A percentile compares a stretch with the other conserved stretches of the same genome.
Conservation (phyloP, 495 filamentous ascomycete genomes). For the Alectoria sarmentosa region DNA sequence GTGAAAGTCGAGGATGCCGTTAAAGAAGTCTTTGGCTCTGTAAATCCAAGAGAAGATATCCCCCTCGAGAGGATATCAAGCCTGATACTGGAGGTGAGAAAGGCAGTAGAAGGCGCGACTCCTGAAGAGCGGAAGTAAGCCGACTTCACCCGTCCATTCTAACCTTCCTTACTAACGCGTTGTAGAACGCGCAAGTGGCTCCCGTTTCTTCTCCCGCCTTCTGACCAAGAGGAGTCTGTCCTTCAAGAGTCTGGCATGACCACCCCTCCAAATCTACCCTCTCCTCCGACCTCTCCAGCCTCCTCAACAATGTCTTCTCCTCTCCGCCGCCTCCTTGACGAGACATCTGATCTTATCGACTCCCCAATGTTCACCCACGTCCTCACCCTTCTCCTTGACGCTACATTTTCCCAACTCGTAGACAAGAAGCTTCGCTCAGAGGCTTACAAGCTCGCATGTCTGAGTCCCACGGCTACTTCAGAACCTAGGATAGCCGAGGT, state of each 20-base stretch:
- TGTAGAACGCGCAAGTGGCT: conserved; percentile 60
- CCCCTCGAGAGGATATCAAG: conserved; percentile 69
- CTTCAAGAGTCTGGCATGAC: conserved; percentile 76
- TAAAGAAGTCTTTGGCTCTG: conserved; percentile 72
- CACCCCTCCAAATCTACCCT: conserved; percentile 37
- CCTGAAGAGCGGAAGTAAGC: conserved; percentile 57
- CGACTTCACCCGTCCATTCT: conserved; percentile 12
- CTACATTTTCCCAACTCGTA: conserved; percentile 73
- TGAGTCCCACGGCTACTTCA: conserved; percentile 36
- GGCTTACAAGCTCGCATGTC: conserved; percentile 58
- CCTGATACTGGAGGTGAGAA: conserved; percentile 69
- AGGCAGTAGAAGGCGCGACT: conserved; percentile 71
- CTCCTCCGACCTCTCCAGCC: conserved; percentile 9
- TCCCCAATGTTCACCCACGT: conserved; percentile 83
- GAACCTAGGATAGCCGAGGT: conserved; percentile 37
- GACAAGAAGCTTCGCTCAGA: conserved; percentile 70
- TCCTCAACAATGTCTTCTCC: conserved; percentile 32
- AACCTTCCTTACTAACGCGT: background rate
- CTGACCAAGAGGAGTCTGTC: conserved; percentile 69
- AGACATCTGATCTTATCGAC: conserved; percentile 92
- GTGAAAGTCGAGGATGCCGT: conserved; percentile 72
- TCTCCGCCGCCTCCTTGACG: conserved; percentile 84
- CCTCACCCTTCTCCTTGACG: conserved; percentile 76
- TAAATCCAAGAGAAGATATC: conserved; percentile 85
- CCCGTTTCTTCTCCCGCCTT: conserved; percentile 71